Evolutionary conservation across 2,329 filamentous ascomycete species (phyloP).

Genomic region (Davidsoniella eucalypti): DNA sequence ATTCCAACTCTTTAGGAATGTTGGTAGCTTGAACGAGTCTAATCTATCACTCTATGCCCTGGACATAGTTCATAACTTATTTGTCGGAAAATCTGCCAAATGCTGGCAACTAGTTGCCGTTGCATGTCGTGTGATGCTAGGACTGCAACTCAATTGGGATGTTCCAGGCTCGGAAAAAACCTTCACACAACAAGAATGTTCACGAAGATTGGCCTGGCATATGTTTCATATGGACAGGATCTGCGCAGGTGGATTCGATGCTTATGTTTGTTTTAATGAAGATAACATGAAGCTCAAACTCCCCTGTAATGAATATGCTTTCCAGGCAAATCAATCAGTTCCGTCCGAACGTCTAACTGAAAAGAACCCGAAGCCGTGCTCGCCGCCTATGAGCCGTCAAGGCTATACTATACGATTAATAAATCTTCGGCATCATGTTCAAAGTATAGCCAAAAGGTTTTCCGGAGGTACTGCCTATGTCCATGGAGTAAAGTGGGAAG

Average conservation of each 20-base stretch:
- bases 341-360: constrained; percentile 19
- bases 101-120: constrained; percentile 25
- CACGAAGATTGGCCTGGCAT: constrained; percentile 24
- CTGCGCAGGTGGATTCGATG: constrained; percentile 25
- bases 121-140: constrained; percentile 22
- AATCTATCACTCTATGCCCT: constrained; percentile 22
- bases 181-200: constrained; percentile 22
- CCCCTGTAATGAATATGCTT: constrained; percentile 21
- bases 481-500: constrained; percentile 16
- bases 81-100: constrained; percentile 23
- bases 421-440: constrained; percentile 23
- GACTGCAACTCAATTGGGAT: constrained; percentile 26
- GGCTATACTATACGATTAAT: constrained; percentile 22
- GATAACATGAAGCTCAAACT: constrained; percentile 24
- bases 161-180: constrained; percentile 17
- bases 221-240: constrained; percentile 24
- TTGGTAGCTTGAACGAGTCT: constrained; percentile 23
- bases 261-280: constrained; percentile 23
- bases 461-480: constrained; percentile 11
- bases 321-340: constrained; percentile 20
- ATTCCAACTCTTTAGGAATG: constrained; percentile 24
- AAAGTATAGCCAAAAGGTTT: constrained; percentile 16
- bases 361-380: constrained; percentile 3
- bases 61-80: constrained; percentile 22
- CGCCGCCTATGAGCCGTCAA: constrained; percentile 19